Conservation (phyloP, 768 basidiomycete species). For the Boletus eberwhitei region DNA sequence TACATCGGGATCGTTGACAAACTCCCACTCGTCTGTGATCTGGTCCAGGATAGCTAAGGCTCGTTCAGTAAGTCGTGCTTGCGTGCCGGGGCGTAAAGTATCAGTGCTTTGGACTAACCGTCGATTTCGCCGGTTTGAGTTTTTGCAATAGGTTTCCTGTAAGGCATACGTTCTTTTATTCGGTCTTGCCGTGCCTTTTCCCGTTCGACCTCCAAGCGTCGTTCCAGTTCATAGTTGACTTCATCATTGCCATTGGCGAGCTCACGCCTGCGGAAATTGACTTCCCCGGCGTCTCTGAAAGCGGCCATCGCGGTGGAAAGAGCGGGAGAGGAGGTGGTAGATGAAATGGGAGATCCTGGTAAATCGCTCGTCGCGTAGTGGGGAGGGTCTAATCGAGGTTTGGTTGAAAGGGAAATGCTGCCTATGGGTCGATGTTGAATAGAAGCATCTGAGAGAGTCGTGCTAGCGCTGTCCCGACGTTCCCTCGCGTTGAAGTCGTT, state of each 20-base stretch:
- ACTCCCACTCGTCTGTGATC: slow-evolving; percentile 88
- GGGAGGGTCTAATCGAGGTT: slow-evolving; percentile 15
- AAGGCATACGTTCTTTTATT: slow-evolving; percentile 65
- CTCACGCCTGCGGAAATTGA: slow-evolving; percentile 51
- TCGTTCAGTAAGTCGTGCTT: not conserved
- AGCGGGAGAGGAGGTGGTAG: slow-evolving; percentile 42
- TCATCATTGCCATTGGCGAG: slow-evolving; percentile 53
- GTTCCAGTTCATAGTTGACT: slow-evolving; percentile 52
- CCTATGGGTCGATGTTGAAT: slow-evolving; percentile 31
- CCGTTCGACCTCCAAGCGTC: slow-evolving; percentile 57
- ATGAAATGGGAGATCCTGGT: slow-evolving; percentile 21
- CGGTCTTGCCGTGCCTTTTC: slow-evolving; percentile 67
- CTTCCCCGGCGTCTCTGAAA: slow-evolving; percentile 54
- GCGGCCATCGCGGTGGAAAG: slow-evolving; percentile 61
- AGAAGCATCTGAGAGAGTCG: slow-evolving; percentile 45
- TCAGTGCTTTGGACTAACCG: slow-evolving; percentile 46
- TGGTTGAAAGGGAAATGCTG: slow-evolving; percentile 17
- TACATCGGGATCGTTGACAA: slow-evolving; percentile 79
- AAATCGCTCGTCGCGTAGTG: slow-evolving; percentile 16
- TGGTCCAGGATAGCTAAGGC: slow-evolving; percentile 73
- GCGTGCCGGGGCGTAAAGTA: not conserved
- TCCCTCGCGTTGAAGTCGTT: slow-evolving; percentile 28
- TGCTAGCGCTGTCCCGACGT: slow-evolving; percentile 51
- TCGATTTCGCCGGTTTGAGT: slow-evolving; percentile 80
- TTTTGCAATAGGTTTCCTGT: slow-evolving; percentile 49